A percentile compares a stretch with the other conserved stretches of the same genome.
phyloP scores from a whole-genome alignment of 1,284 basidiomycete species.

The Peniophora sp. region DNA sequence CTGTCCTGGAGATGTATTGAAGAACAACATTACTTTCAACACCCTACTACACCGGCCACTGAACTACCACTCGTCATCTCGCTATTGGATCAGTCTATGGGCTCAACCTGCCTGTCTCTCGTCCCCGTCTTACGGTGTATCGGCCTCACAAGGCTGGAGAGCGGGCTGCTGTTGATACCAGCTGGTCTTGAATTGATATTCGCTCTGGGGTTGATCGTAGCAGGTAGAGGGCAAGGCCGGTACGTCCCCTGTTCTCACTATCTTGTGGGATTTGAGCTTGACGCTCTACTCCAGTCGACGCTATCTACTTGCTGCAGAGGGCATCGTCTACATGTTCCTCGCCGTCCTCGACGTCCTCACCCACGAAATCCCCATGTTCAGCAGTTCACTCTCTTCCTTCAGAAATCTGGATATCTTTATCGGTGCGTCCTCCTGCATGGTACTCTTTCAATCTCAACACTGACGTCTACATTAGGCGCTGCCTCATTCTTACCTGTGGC shows the following conservation, averaged over 20 bases:
- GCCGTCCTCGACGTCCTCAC: conserved; percentile 53
- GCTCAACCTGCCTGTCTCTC: conserved; percentile 50
- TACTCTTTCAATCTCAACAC: not conserved
- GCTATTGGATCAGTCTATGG: conserved; percentile 21
- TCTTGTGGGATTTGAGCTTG: not conserved
- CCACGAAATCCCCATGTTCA: conserved; percentile 43
- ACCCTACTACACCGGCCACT: not conserved
- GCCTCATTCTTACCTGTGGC: conserved; percentile 50
- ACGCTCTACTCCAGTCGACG: conserved; percentile 32
- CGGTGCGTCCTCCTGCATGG: conserved; percentile 25
- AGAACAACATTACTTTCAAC: conserved; percentile 7
- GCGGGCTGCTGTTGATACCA: conserved; percentile 49
- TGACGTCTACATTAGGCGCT: conserved; percentile 28
- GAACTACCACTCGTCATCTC: too few species aligned
- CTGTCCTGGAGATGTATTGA: conserved; percentile 3
- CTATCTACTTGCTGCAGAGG: conserved; percentile 53
- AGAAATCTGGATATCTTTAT: conserved; percentile 33
- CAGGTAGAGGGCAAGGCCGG: conserved; percentile 46
- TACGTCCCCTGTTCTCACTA: conserved; percentile 24
- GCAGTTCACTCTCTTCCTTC: conserved; percentile 28
- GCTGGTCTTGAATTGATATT: conserved; percentile 55
- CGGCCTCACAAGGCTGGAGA: conserved; percentile 40
- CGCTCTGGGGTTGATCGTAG: conserved; percentile 41
- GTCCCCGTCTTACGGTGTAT: conserved; percentile 65
- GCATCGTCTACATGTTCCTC: conserved; percentile 50